Base-by-base conservation (phyloP, 495 filamentous ascomycete species). In the Massariosphaeria phaeospora region DNA sequence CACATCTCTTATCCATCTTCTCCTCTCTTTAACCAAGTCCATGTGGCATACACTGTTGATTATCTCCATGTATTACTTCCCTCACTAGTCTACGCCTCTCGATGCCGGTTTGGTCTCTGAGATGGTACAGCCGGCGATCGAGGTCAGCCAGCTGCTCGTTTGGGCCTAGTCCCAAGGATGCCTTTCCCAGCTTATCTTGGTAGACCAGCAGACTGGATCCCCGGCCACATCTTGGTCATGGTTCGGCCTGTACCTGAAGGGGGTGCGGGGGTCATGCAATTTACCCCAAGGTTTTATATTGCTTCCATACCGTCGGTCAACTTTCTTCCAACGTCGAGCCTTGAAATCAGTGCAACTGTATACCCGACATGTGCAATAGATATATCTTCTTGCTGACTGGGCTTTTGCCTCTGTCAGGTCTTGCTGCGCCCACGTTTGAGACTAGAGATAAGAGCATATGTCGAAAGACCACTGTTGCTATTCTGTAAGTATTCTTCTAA, bases 381-480 rank as follows among this genome's bases (percentile, higher is more conserved):
- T 46, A 18, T 26, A 23, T 46, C 39, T 43, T 30, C n/a, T 12
- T 49, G 11, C 24, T 29, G 26, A 33, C 33, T 9, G 51, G 25
- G 1, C 18, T 45, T 36, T 53, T 38, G 51, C 15, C 30, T 27
- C 25, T 46, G 3, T 17, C 26, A 4, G 20, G 23, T 33, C 18
- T 38, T n/a, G 57, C 45, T 3, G 59, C 59, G 10, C 52, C 49
- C 6, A 15, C 52, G 8, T 42, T 57, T 43, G 39, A 48, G 26
- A 6, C 52, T 9, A 27, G 52, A 43, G 59, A 40, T 31, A 52
- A 61, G 20, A 52, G 42, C 34, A 63, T 49, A 11, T 63, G 59
- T 35, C 48, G 53, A 15, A 58, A 39, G 34, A 63, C 59, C 5
- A 58, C 35, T 7, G 59, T 63, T 35, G 59, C 49, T 5, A 58